Percentiles rank a stretch among this genome's conserved stretches.
Conservation (phyloP, 257 asterid genomes). For the Lycium barbarum region DNA sequence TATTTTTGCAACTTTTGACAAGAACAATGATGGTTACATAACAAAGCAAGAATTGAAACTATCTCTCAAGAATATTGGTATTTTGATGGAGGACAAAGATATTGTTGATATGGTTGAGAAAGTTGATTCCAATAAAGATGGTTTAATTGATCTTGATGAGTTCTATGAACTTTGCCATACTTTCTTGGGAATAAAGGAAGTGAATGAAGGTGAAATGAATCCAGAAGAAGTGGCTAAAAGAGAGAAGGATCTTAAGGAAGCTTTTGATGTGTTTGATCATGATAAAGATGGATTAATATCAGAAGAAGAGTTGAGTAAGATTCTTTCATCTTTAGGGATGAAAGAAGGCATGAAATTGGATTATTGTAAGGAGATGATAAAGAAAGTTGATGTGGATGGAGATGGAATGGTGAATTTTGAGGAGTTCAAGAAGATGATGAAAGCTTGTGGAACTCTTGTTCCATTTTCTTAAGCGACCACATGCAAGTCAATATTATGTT, state of each 20-base stretch:
- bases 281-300: conserved; percentile 77
- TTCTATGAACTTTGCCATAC: conserved; percentile 64
- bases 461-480: conserved; percentile 44
- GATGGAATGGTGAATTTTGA: conserved; percentile 88
- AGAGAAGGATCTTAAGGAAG: conserved; percentile 58
- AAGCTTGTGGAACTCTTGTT: conserved; percentile 50
- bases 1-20: conserved; percentile 78
- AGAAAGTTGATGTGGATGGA: conserved; percentile 79
- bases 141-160: conserved; percentile 76
- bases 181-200: conserved; percentile 30
- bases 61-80: conserved; percentile 72
- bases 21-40: conserved; percentile 77
- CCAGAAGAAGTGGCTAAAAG: conserved; percentile 35
- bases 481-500: neutral
- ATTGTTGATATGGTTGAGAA: conserved; percentile 68
- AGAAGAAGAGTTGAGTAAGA: conserved; percentile 70
- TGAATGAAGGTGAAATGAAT: conserved; percentile 19
- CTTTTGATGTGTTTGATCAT: conserved; percentile 81
- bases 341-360: conserved; percentile 64
- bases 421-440: conserved; percentile 84
- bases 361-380: conserved; percentile 78
- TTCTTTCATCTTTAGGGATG: conserved; percentile 73
- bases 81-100: conserved; percentile 58
- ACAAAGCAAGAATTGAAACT: conserved; percentile 71
- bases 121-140: conserved; percentile 77